Percentiles rank a stretch among this genome's conserved stretches.
Evolutionary conservation across 495 filamentous ascomycete genomes (phyloP).

Genomic region (Trypethelium eluteriae): DNA sequence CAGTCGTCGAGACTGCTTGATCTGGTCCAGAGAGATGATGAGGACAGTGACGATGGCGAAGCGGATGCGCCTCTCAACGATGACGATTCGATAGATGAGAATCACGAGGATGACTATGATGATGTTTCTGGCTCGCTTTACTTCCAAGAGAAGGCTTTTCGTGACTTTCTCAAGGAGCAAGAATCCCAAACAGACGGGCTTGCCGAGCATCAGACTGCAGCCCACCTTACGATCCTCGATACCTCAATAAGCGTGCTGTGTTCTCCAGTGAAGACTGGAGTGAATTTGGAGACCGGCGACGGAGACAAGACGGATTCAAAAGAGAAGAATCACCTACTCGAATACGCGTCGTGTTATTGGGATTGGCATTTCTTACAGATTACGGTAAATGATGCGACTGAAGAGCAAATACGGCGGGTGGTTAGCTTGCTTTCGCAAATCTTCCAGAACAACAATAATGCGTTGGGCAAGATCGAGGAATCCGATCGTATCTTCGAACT

Average conservation of each 20-base stretch:
- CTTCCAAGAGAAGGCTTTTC: slow-evolving; percentile 8
- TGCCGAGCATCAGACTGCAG: not conserved
- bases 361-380: slow-evolving; percentile 7
- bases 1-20: slow-evolving; percentile 9
- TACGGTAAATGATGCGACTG: slow-evolving; percentile 1
- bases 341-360: slow-evolving; percentile 9
- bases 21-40: not conserved
- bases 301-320: not conserved
- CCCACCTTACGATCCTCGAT: slow-evolving; percentile 8
- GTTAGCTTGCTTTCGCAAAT: slow-evolving; percentile 6
- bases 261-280: not conserved
- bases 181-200: not conserved
- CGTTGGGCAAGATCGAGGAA: slow-evolving; percentile 7
- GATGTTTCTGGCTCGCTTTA: slow-evolving; percentile 3
- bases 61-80: slow-evolving; percentile 5
- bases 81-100: not conserved
- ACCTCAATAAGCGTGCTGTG: slow-evolving; percentile 3
- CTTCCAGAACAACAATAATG: not conserved
- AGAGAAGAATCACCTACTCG: not conserved
- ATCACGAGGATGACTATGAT: slow-evolving; percentile 5
- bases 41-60: slow-evolving; percentile 1
- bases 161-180: slow-evolving; percentile 10
- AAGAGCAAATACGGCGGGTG: slow-evolving; percentile 2
- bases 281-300: not conserved
- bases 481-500: not conserved